A percentile compares a stretch with the other conserved stretches of the same genome.
Evolutionary conservation across 768 basidiomycete species (phyloP).

Genomic region (Amanita exitialis): DNA sequence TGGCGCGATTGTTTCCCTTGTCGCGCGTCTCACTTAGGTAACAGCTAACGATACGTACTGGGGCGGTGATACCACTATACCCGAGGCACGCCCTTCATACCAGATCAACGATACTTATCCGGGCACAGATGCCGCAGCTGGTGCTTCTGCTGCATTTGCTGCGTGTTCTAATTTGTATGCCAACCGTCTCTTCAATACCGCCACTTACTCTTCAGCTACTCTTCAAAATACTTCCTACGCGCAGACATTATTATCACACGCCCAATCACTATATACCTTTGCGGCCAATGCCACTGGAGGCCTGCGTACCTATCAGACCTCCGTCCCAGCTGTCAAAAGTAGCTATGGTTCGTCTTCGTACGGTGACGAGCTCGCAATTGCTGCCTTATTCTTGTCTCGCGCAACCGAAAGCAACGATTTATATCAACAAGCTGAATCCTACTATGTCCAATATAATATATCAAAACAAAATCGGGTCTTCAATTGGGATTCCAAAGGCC

Average conservation of each 20-base stretch:
- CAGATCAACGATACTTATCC: constrained; percentile 72
- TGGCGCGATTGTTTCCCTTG: constrained; percentile 1
- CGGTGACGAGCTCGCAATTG: constrained; percentile 64
- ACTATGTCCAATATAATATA: constrained; percentile 50
- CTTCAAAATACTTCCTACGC: constrained; percentile 71
- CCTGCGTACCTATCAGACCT: constrained; percentile 54
- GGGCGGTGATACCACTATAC: constrained; percentile 80
- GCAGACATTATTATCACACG: constrained; percentile 59
- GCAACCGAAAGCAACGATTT: constrained; percentile 52
- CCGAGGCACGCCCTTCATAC: constrained; percentile 63
- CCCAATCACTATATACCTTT: constrained; percentile 63
- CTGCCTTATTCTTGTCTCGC: constrained; percentile 67
- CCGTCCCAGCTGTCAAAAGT: constrained; percentile 50
- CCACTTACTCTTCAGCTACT: constrained; percentile 47
- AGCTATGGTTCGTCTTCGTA: constrained; percentile 69
- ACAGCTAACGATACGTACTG: constrained; percentile 71
- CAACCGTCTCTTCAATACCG: constrained; percentile 40
- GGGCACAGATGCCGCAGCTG: constrained; percentile 85
- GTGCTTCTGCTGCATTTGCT: constrained; percentile 79
- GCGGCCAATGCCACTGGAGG: constrained; percentile 60
- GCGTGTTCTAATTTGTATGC: constrained; percentile 79
- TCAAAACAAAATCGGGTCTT: constrained; percentile 47
- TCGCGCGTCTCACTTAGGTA: constrained; percentile 22
- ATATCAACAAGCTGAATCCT: constrained; percentile 53
- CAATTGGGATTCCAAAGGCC: constrained; percentile 85